Percentiles rank a stretch among this genome's conserved stretches.
These are phyloP conservation scores for Prunus fruticosa DNA, from an alignment of 306 rosid genomes.

Conservation along the genomic window DNA sequence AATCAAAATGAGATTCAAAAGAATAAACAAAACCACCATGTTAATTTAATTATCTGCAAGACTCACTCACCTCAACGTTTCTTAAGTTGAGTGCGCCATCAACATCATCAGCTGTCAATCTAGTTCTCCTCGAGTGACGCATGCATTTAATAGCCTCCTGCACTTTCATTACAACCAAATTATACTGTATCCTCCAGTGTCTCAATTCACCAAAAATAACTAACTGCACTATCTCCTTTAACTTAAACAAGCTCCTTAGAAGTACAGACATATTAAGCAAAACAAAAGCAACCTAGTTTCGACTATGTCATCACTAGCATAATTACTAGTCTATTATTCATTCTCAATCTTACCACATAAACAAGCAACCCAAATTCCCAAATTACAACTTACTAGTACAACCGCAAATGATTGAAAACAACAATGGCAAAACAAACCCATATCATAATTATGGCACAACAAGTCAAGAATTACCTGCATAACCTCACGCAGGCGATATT, in stretches of 20 bases:
- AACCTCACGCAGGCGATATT: slow-evolving; percentile 88
- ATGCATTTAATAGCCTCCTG: slow-evolving; percentile 97
- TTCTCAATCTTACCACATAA: neutral
- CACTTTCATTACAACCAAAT: slow-evolving; percentile 19
- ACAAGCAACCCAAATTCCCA: slow-evolving; percentile 1
- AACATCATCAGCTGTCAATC: slow-evolving; percentile 73
- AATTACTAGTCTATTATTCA: neutral
- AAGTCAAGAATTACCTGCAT: slow-evolving; percentile 61
- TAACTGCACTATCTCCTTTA: neutral
- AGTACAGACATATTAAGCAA: neutral
- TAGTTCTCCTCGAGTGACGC: slow-evolving; percentile 85
- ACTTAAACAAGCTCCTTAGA: no score
- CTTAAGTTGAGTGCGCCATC: slow-evolving; percentile 80
- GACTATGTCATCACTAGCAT: neutral
- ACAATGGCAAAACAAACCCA: neutral
- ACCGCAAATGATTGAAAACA: neutral
- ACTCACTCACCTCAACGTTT: slow-evolving; percentile 73
- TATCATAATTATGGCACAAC: neutral
- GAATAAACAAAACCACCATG: neutral
- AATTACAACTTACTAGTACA: neutral
- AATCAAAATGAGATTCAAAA: slow-evolving; percentile 16
- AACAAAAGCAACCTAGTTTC: slow-evolving; percentile 3
- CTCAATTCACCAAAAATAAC: neutral
- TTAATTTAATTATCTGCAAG: neutral
- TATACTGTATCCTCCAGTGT: neutral